Percentiles rank a stretch among this genome's conserved stretches.
Conservation (phyloP, 1,139 yeast genomes). For the Diutina ranongensis region DNA sequence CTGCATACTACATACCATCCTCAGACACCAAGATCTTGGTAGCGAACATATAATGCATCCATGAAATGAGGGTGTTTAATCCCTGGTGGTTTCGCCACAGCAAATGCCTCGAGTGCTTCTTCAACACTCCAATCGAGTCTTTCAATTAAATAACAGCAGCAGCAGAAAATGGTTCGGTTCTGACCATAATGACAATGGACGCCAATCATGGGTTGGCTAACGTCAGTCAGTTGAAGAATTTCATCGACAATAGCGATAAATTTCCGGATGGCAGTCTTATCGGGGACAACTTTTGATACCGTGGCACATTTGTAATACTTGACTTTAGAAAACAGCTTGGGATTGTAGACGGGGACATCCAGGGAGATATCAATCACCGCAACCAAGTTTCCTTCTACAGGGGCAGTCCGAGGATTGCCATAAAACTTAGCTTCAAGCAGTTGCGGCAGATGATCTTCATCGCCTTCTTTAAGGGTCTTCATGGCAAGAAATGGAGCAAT, state of each 20-base stretch:
- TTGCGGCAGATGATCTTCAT: constrained; percentile 46
- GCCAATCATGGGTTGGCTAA: constrained; percentile 33
- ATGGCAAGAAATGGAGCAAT: constrained; percentile 50
- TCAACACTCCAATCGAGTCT: constrained; percentile 45
- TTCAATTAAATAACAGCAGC: constrained; percentile 61
- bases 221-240: constrained; percentile 20
- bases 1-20: not conserved
- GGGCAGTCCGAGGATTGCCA: constrained; percentile 10
- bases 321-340: constrained; percentile 40
- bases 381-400: constrained; percentile 26
- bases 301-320: constrained; percentile 64
- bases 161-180: constrained; percentile 66
- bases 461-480: constrained; percentile 66
- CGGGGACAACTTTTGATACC: constrained; percentile 70
- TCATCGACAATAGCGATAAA: constrained; percentile 46
- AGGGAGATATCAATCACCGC: constrained; percentile 67
- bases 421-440: constrained; percentile 37
- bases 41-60: constrained; percentile 61
- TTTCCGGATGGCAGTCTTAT: constrained; percentile 43
- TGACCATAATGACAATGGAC: constrained; percentile 81
- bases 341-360: constrained; percentile 67
- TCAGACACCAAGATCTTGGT: constrained; percentile 19
- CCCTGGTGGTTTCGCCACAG: constrained; percentile 53
- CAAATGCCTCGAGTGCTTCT: constrained; percentile 55
- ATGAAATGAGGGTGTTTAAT: constrained; percentile 70